Evolutionary conservation across 1,284 basidiomycete genomes (phyloP), one percentile per base, ranked within the genome.

Genomic region (Stygiomarasmius scandens): DNA sequence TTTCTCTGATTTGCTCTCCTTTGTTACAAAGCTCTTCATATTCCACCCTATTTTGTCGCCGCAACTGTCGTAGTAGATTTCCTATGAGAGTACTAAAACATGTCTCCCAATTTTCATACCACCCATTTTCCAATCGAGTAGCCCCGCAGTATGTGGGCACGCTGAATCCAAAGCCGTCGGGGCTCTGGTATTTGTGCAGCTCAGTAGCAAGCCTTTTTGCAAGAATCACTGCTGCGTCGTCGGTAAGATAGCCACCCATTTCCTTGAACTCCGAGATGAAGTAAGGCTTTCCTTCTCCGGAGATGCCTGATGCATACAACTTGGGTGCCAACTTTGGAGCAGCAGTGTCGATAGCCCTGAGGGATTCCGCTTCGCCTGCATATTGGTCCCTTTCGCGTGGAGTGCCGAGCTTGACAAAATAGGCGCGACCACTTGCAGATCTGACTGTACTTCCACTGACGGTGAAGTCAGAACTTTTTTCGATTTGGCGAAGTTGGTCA

Each of bases 81-180:
- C 79, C 78, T 55, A 90, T 85, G 76, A 93, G 85, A 14, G 76
- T 78, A 66, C 80, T 80, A 74, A 85, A 95, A 65, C 85, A 88
- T 56, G 81, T 76, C 56, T 87, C 84, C 92, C 91, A 94, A 0
- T 80, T 85, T 50, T 81, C 72, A 65, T 79, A 86, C 87, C 87
- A 90, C 8, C 89, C 88, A 63, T 94, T 94, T 56, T 84, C 79
- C 65, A 92, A 80, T 58, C 85, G 81, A 3, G 92, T 95, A 6
- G 78, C 80, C 2, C 93, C 93, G 64, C 93, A 95, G 70, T 86
- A 91, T 8, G 93, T 95, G 0, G 90, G 86, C 6, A 91, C 81
- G 1, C 74, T 70, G 65, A 95, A 95, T 1, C 93, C 93, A 69
- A 86, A 95, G 2, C 83, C 83, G 1, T 81, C 72, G 14, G 68